These are phyloP conservation scores for Eucalyptus dawsonii DNA, from an alignment of 345 rosid species.

Conservation along the genomic window DNA sequence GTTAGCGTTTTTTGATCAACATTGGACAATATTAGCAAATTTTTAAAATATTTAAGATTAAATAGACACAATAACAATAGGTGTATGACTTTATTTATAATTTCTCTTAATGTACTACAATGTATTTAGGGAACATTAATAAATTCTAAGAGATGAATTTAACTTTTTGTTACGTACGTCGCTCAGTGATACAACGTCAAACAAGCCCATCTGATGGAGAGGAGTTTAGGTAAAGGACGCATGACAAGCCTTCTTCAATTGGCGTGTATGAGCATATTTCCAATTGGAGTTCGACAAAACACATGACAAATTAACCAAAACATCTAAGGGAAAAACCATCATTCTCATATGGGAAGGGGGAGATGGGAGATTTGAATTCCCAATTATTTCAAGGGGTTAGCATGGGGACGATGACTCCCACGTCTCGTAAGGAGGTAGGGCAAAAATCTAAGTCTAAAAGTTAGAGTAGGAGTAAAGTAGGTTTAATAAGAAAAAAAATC, in stretches of 20 bases:
- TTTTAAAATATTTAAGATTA: no score
- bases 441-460: no score
- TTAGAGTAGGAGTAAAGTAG: no score
- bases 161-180: neutral
- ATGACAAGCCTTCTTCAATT: neutral
- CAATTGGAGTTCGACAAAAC: neutral
- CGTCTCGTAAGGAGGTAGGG: rapidly evolving
- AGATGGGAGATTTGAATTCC: no score
- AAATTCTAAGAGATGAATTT: neutral
- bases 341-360: no score
- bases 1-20: no score
- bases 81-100: no score
- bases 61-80: no score
- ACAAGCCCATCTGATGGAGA: neutral
- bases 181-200: neutral
- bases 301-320: neutral
- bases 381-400: no score
- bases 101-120: no score
- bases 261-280: neutral
- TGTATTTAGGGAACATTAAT: neutral
- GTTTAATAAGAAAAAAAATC: neutral
- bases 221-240: neutral
- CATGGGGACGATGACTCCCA: rapidly evolving
- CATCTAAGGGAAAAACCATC: neutral
- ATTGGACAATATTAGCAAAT: no score